Percentiles rank a stretch among this genome's conserved stretches.
Conservation (phyloP, 495 filamentous ascomycete genomes). For the Lasiosphaeris hirsuta region DNA sequence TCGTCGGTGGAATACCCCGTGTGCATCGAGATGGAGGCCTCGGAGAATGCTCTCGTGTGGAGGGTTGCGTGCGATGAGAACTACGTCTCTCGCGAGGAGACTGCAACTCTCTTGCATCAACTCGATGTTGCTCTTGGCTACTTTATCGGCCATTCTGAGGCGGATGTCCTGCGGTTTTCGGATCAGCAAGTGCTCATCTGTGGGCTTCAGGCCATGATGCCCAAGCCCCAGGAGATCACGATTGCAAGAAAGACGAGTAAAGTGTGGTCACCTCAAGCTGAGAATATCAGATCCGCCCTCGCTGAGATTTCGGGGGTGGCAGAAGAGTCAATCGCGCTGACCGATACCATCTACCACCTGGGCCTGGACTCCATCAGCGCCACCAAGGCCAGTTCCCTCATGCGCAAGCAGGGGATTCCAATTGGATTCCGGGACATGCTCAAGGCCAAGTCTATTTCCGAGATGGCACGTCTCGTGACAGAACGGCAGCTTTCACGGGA, state of each 20-base stretch:
- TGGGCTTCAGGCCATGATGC: slow-evolving; percentile 35
- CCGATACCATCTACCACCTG: slow-evolving; percentile 75
- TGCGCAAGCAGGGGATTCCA: slow-evolving; percentile 56
- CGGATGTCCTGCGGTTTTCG: slow-evolving; percentile 51
- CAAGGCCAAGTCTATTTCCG: slow-evolving; percentile 56
- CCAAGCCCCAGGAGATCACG: not conserved
- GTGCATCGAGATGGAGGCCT: slow-evolving; percentile 73
- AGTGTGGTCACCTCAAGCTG: slow-evolving; percentile 45
- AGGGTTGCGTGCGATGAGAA: slow-evolving; percentile 63
- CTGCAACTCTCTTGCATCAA: slow-evolving; percentile 44
- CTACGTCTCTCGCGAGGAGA: slow-evolving; percentile 41
- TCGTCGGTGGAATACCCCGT: slow-evolving; percentile 73
- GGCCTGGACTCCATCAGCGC: slow-evolving; percentile 90
- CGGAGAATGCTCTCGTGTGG: slow-evolving; percentile 55
- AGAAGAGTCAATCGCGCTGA: slow-evolving; percentile 54
- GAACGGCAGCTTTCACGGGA: not conserved
- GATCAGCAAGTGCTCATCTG: slow-evolving; percentile 50
- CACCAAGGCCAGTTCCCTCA: slow-evolving; percentile 65
- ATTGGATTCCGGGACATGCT: slow-evolving; percentile 66
- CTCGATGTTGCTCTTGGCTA: slow-evolving; percentile 54
- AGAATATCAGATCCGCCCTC: slow-evolving; percentile 58
- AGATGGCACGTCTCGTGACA: slow-evolving; percentile 40
- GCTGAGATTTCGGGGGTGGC: slow-evolving; percentile 60
- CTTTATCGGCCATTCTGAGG: slow-evolving; percentile 44
- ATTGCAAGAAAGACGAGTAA: no score